Conservation (phyloP, 1,139 yeast species). For the Candida frijolesensis region DNA sequence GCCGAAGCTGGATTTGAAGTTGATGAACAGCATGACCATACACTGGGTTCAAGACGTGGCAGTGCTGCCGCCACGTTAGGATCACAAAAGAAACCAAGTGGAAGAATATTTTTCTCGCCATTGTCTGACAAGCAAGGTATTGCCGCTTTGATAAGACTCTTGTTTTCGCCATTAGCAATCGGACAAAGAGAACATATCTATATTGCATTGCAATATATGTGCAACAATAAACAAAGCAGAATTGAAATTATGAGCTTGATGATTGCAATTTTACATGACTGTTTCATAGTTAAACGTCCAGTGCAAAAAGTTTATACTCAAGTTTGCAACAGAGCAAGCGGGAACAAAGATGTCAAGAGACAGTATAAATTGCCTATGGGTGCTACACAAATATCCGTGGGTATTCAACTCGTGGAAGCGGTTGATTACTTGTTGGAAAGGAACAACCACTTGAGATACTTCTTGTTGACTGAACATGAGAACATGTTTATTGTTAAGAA, state of each 20-base stretch:
- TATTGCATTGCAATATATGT: constrained; percentile 65
- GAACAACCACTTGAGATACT: constrained; percentile 70
- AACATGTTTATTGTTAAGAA: constrained; percentile 50
- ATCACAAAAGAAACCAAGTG: constrained; percentile 16
- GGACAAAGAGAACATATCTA: constrained; percentile 67
- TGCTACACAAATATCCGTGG: constrained; percentile 68
- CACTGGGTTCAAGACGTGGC: not conserved
- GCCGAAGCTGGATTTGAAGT: constrained; percentile 23
- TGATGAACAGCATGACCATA: constrained; percentile 8
- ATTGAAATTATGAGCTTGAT: constrained; percentile 74
- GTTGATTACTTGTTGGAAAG: constrained; percentile 71
- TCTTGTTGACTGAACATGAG: constrained; percentile 83
- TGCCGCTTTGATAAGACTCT: constrained; percentile 67
- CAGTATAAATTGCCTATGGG: constrained; percentile 53
- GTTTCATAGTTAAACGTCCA: constrained; percentile 60
- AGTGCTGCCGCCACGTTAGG: constrained; percentile 2
- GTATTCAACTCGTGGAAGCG: constrained; percentile 78
- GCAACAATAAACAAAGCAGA: constrained; percentile 78
- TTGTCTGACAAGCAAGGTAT: constrained; percentile 77
- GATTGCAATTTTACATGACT: constrained; percentile 74
- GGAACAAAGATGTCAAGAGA: constrained; percentile 18
- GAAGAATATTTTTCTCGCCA: constrained; percentile 58
- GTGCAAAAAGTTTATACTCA: constrained; percentile 68
- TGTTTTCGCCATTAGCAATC: constrained; percentile 74
- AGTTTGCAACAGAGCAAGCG: constrained; percentile 41